Base-by-base conservation (phyloP, 805 yeast genomes). In the Candida sithepensis region DNA sequence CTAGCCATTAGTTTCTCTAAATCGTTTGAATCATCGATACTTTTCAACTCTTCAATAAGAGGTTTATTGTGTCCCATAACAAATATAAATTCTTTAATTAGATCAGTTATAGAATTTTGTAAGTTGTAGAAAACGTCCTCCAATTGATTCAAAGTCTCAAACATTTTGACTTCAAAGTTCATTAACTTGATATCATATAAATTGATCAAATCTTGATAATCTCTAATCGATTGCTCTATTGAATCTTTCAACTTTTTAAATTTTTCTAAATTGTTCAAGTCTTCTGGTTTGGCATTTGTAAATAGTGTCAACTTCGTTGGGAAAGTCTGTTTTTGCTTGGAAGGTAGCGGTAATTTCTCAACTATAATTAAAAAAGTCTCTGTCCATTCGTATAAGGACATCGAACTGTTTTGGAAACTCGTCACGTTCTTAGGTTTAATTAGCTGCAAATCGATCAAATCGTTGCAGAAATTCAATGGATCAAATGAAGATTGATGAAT, bases 371-470 rank as follows among this genome's bases (percentile, higher is more conserved):
- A 34, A 12, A 55, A 42, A 20, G 38, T 23, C 1, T 50, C 50
- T 10, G 59, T 49, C 59, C 59, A 55, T 24, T 51, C 44, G 19
- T 55, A 55, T n/a, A 22, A 39, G 10, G 54, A 47, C 10, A 47
- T 41, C 1, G 53, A 44, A 40, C 57, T 53, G 14, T 48, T 32
- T 44, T 55, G 57, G 22, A 55, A 55, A 16, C 18, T 24, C 19
- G 40, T 22, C 3, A 55, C 55, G 20, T 49, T 55, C n/a, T 45
- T 48, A 7, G 59, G 54, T 12, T 41, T 43, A 10, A 55, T 39
- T 1, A 55, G 18, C 2, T 42, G 44, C 34, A 55, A 32, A 30
- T 49, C 49, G 23, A 51, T 45, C 33, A 55, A 34, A 43, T 52
- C 55, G 20, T 45, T 42, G 33, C 53, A 49, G 30, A 43, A 52